Percentiles rank a stretch among this genome's conserved stretches.
Evolutionary conservation across 495 filamentous ascomycete species (phyloP).

Genomic region (Usnea hakonensis): DNA sequence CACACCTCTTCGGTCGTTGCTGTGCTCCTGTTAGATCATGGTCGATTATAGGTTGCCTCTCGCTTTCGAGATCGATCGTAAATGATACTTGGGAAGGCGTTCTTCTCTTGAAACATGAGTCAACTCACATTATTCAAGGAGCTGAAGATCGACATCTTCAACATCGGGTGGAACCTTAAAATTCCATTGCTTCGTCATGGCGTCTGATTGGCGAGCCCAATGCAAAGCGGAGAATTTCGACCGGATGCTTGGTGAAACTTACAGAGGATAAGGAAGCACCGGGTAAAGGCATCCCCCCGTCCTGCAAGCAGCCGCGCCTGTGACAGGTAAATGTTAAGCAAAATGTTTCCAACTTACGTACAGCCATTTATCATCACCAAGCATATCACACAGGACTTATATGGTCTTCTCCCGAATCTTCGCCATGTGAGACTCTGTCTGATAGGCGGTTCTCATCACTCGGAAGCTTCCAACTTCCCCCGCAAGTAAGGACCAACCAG

Average conservation of each 20-base stretch:
- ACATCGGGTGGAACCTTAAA: conserved; percentile 9
- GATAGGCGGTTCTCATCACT: not conserved
- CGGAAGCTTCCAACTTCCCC: not conserved
- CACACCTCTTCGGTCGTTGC: not conserved
- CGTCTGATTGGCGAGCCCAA: not conserved
- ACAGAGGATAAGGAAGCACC: not conserved
- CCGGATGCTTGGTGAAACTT: not conserved
- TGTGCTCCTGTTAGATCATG: not conserved
- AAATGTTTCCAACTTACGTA: too few relatives aligned
- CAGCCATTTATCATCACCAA: too few relatives aligned
- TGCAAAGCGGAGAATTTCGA: conserved; percentile 16
- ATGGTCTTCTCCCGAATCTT: too few relatives aligned
- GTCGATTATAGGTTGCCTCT: not conserved
- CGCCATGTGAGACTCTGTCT: too few relatives aligned
- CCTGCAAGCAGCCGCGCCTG: not conserved
- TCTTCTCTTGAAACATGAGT: not conserved
- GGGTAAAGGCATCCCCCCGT: not conserved
- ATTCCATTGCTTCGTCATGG: not conserved
- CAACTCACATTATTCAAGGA: not conserved
- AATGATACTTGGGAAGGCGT: not conserved
- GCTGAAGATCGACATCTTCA: not conserved
- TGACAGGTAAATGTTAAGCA: not conserved
- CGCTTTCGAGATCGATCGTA: not conserved
- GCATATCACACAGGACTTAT: too few relatives aligned
- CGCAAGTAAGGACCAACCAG: not conserved